Conservation (phyloP, 2,329 filamentous ascomycete genomes). For the Cytospora leucostoma region DNA sequence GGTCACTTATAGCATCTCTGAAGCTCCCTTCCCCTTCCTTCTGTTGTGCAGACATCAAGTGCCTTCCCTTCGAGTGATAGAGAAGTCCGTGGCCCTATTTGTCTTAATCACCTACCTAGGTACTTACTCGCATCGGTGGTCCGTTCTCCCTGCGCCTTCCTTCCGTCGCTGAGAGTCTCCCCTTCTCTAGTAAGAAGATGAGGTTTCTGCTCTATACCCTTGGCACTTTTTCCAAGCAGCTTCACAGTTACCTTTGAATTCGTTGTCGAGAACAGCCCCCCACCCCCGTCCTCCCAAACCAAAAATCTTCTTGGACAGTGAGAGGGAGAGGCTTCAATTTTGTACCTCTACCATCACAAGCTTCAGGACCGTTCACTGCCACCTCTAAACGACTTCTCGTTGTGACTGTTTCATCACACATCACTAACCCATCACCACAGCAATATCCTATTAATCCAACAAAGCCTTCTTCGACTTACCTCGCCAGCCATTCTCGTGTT, state of each 20-base stretch:
- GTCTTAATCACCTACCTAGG: neutral
- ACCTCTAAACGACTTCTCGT: neutral
- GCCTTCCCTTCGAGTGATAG: neutral
- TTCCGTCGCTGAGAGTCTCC: no score
- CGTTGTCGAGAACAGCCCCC: no score
- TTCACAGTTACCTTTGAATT: no score
- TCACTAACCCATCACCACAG: neutral
- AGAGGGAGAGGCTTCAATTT: no score
- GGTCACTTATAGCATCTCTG: neutral
- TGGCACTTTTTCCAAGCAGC: no score
- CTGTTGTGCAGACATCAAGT: no score
- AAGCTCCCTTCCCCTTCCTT: neutral
- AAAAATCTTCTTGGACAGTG: no score
- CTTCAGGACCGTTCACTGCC: neutral
- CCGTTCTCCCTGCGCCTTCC: neutral
- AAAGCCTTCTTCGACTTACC: neutral
- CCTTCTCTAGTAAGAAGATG: no score
- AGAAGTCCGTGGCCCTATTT: neutral
- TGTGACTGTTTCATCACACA: neutral
- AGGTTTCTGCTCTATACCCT: no score
- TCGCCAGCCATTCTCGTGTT: neutral
- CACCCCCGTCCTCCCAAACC: no score
- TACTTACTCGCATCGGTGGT: neutral
- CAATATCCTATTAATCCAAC: neutral
- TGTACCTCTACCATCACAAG: no score